Evolutionary conservation across 371 early-diverging fungal genomes (phyloP).

Genomic region (Thermomucor indicae-seudaticae): DNA sequence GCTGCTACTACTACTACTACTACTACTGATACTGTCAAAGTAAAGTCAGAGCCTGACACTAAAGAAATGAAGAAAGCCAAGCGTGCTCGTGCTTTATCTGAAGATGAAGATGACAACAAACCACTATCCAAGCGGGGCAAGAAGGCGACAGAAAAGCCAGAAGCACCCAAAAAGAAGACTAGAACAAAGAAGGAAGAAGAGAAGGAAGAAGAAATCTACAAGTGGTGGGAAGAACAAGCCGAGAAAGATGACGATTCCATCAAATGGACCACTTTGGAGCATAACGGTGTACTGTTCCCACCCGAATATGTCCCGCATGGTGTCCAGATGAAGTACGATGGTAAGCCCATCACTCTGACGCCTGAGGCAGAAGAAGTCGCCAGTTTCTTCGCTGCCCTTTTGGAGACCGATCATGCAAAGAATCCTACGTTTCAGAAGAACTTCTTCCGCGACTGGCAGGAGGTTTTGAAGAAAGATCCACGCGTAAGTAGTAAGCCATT

Average conservation of each 20-base stretch:
- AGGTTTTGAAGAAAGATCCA: slow-evolving; percentile 59
- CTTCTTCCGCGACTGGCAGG: slow-evolving; percentile 87
- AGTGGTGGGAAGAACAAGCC: slow-evolving; percentile 46
- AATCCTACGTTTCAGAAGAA: slow-evolving; percentile 87
- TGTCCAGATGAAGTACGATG: slow-evolving; percentile 85
- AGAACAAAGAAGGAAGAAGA: slow-evolving; percentile 27
- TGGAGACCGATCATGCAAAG: slow-evolving; percentile 81
- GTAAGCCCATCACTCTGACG: slow-evolving; percentile 62
- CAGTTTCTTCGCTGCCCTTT: slow-evolving; percentile 85
- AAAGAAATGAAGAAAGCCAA: slow-evolving; percentile 1
- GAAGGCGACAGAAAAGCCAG: slow-evolving; percentile 20
- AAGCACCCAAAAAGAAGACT: slow-evolving; percentile 20
- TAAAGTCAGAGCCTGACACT: background rate
- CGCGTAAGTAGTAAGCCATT: slow-evolving; percentile 39
- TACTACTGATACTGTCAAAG: background rate
- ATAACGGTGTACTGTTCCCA: slow-evolving; percentile 90
- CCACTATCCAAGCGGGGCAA: slow-evolving; percentile 18
- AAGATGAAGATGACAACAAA: slow-evolving; percentile 5
- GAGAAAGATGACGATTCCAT: slow-evolving; percentile 58
- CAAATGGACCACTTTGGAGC: slow-evolving; percentile 88
- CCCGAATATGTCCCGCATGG: slow-evolving; percentile 92
- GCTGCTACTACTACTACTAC: no score
- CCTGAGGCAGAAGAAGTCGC: slow-evolving; percentile 95
- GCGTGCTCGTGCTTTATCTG: slow-evolving; percentile 6
- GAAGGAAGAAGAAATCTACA: slow-evolving; percentile 30